Conservation (phyloP, 345 rosid species). For the Streptanthus diversifolius region DNA sequence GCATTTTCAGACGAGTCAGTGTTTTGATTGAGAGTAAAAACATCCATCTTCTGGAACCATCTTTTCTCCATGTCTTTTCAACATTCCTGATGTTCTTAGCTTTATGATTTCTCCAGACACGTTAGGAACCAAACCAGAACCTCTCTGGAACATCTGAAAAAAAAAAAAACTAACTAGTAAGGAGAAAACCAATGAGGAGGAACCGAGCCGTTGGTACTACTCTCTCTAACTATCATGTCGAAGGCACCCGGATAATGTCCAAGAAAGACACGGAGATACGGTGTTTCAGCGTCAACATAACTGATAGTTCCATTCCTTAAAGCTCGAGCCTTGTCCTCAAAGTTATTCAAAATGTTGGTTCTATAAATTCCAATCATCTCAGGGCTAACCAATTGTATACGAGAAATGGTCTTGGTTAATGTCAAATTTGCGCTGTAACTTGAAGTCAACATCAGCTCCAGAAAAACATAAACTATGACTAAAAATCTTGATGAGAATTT, state of each 20-base stretch:
- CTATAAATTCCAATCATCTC: not conserved
- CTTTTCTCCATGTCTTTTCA: slow-evolving; percentile 26
- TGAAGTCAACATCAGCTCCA: slow-evolving; percentile 23
- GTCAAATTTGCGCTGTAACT: slow-evolving; percentile 22
- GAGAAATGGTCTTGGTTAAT: slow-evolving; percentile 21
- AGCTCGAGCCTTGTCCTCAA: slow-evolving; percentile 1
- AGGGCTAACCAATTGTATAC: not conserved
- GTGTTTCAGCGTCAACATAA: slow-evolving; percentile 12
- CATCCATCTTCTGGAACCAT: slow-evolving; percentile 21
- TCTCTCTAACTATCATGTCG: not conserved
- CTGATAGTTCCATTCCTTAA: slow-evolving; percentile 9
- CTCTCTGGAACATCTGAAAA: slow-evolving; percentile 28
- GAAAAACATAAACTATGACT: slow-evolving; percentile 23
- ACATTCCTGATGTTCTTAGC: slow-evolving; percentile 9
- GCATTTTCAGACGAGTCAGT: not conserved
- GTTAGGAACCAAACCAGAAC: slow-evolving; percentile 16
- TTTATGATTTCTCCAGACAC: slow-evolving; percentile 21
- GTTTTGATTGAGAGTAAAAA: not conserved
- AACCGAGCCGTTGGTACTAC: slow-evolving; percentile 18
- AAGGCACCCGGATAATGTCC: slow-evolving; percentile 8
- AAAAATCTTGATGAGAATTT: slow-evolving; percentile 18
- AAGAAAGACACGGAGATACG: slow-evolving; percentile 6
- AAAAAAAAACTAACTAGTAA: not conserved
- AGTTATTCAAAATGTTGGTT: not conserved
- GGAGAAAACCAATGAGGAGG: not conserved